A percentile compares a stretch with the other conserved stretches of the same genome.
Conservation (phyloP, 768 basidiomycete genomes). For the Lentinula sp. region DNA sequence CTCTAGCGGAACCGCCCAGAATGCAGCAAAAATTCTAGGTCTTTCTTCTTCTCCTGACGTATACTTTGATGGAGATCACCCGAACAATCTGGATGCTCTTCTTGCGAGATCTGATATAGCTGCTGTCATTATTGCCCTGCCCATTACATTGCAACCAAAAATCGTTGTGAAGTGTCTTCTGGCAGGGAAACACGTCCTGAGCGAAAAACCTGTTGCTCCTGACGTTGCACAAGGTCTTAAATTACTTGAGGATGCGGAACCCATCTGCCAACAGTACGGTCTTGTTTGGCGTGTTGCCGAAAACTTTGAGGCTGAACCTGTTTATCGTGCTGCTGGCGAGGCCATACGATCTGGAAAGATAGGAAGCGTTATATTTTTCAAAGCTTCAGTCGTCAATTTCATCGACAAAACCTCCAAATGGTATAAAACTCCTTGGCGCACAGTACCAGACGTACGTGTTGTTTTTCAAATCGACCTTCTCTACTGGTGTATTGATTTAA, state of each 20-base stretch:
- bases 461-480: background rate
- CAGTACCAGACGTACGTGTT: slow-evolving; percentile 63
- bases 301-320: slow-evolving; percentile 69
- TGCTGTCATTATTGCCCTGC: slow-evolving; percentile 71
- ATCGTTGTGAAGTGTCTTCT: slow-evolving; percentile 57
- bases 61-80: slow-evolving; percentile 49
- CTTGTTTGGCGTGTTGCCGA: slow-evolving; percentile 80
- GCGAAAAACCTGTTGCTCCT: slow-evolving; percentile 82
- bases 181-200: slow-evolving; percentile 84
- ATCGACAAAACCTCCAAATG: slow-evolving; percentile 63
- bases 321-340: slow-evolving; percentile 38
- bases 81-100: slow-evolving; percentile 50
- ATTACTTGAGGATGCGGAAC: slow-evolving; percentile 58
- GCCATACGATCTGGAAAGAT: slow-evolving; percentile 56
- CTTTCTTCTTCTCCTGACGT: slow-evolving; percentile 36
- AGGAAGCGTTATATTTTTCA: slow-evolving; percentile 68
- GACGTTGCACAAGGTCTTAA: slow-evolving; percentile 58
- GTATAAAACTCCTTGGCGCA: slow-evolving; percentile 83
- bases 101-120: slow-evolving; percentile 63
- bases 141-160: slow-evolving; percentile 68
- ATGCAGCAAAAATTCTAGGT: slow-evolving; percentile 35
- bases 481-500: slow-evolving; percentile 1
- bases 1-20: slow-evolving; percentile 44
- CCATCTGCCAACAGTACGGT: slow-evolving; percentile 55
- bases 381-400: slow-evolving; percentile 41